Conservation (phyloP, 345 rosid species). For the Draba incana region DNA sequence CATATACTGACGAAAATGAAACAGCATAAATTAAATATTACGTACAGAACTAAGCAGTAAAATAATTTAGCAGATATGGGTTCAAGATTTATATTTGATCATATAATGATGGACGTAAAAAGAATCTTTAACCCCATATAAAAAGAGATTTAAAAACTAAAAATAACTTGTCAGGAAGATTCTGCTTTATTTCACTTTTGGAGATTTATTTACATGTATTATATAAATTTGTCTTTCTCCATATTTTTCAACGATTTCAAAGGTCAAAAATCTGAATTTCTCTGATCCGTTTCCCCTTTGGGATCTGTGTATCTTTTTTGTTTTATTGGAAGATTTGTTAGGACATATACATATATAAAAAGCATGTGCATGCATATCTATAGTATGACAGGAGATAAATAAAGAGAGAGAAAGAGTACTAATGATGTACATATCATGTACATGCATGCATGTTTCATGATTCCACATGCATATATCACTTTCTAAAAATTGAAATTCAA, state of each 20-base stretch:
- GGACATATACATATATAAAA: slow-evolving; percentile 37
- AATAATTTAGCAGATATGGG: neutral
- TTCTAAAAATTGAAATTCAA: slow-evolving; percentile 23
- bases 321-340: slow-evolving; percentile 43
- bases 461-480: slow-evolving; percentile 22
- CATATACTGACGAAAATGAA: neutral
- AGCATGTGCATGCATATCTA: slow-evolving; percentile 45
- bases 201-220: slow-evolving; percentile 18
- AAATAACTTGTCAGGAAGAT: slow-evolving; percentile 29
- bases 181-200: slow-evolving; percentile 19
- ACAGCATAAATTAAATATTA: neutral
- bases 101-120: too few species aligned
- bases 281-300: slow-evolving; percentile 43
- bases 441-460: slow-evolving; percentile 35
- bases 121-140: neutral
- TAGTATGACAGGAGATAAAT: slow-evolving; percentile 34
- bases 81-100: too few species aligned
- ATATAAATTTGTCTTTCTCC: slow-evolving; percentile 22
- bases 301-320: slow-evolving; percentile 45
- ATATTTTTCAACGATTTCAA: slow-evolving; percentile 15
- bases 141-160: neutral
- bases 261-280: slow-evolving; percentile 41
- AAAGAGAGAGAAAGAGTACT: neutral
- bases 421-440: slow-evolving; percentile 27
- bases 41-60: neutral